phyloP scores from a whole-genome alignment of 352 stramenopile genomes.

The Chrysophaeum taylorii region DNA sequence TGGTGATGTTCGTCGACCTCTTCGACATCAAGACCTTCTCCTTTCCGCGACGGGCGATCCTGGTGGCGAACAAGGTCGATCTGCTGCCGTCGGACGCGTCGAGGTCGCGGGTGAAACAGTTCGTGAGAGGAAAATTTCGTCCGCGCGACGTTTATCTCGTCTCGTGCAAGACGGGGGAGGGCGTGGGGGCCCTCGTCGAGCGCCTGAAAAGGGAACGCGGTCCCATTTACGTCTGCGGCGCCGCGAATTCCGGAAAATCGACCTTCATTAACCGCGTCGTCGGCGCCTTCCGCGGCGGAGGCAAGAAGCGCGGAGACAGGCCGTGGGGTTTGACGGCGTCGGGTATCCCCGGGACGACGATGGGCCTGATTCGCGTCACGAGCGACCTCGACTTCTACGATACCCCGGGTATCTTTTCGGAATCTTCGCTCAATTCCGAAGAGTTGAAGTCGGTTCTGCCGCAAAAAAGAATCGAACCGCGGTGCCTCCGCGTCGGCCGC shows the following conservation, averaged over 20 bases:
- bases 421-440: background rate
- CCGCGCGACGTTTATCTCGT: background rate
- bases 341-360: conserved; percentile 1
- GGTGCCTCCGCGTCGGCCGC: background rate
- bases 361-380: background rate
- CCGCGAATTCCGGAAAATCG: conserved; percentile 11
- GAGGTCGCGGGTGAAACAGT: background rate
- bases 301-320: background rate
- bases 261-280: conserved; percentile 10
- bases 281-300: background rate
- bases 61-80: conserved; percentile 14
- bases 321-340: conserved; percentile 7
- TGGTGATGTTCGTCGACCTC: conserved; percentile 5
- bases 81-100: background rate
- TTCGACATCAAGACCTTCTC: conserved; percentile 10
- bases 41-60: background rate
- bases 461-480: background rate
- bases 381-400: background rate
- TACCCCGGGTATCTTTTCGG: background rate
- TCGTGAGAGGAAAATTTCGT: background rate
- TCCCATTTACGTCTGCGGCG: background rate
- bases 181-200: background rate
- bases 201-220: background rate
- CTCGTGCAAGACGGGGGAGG: background rate
- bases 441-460: background rate